These are phyloP conservation scores for Debaryomyces nepalensis DNA, from an alignment of 1,139 yeast genomes.

Conservation along the genomic window DNA sequence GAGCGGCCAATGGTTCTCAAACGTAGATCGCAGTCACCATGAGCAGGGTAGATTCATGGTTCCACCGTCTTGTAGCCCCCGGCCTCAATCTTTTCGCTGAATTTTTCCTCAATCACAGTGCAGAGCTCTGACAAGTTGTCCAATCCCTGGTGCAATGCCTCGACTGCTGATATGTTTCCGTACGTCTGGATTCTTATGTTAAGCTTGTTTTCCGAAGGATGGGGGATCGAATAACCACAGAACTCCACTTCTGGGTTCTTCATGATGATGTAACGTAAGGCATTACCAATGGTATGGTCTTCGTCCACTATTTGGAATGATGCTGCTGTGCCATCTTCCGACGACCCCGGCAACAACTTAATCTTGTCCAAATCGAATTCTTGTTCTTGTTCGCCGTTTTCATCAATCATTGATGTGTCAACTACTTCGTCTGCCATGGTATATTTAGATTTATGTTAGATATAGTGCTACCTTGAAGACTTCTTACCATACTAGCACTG, in stretches of 20 bases:
- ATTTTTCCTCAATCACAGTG: constrained; percentile 77
- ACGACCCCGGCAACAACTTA: constrained; percentile 79
- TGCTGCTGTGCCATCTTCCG: constrained; percentile 94
- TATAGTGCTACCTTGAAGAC: neutral
- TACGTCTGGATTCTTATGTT: constrained; percentile 94
- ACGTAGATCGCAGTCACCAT: neutral
- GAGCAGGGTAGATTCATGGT: constrained; percentile 32
- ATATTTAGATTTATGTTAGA: constrained; percentile 1
- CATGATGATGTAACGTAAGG: constrained; percentile 92
- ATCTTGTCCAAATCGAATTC: constrained; percentile 57
- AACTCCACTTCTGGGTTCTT: constrained; percentile 97
- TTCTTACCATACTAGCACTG: neutral
- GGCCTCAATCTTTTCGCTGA: constrained; percentile 63
- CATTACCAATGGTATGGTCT: constrained; percentile 95
- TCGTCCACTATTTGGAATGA: constrained; percentile 92
- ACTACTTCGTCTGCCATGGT: constrained; percentile 28
- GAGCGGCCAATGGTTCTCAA: neutral
- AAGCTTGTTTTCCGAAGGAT: constrained; percentile 91
- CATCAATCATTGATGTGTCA: constrained; percentile 32
- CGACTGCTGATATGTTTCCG: constrained; percentile 85
- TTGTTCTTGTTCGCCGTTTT: constrained; percentile 32
- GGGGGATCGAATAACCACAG: constrained; percentile 99
- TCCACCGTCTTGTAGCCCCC: constrained; percentile 54
- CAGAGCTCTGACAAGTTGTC: constrained; percentile 85
- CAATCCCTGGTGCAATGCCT: constrained; percentile 90